Evolutionary conservation across 495 filamentous ascomycete species (phyloP).

Genomic region (Penicillium psychrofluorescens): DNA sequence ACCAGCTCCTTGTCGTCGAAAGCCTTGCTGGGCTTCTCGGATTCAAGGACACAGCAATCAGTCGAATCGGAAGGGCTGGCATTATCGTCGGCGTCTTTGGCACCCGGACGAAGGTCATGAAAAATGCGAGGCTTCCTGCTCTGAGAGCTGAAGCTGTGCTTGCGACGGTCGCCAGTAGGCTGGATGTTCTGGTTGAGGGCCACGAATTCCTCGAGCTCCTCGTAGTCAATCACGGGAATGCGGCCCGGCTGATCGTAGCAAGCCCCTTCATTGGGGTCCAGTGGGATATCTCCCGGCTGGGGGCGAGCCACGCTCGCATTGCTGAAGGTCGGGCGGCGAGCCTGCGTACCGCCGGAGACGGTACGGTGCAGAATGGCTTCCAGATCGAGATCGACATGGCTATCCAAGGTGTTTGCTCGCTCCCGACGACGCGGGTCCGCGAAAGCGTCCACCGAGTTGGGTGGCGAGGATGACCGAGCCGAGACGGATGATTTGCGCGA

Average conservation of each 20-base stretch:
- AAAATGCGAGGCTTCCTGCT: constrained; percentile 49
- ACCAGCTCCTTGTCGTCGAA: constrained; percentile 27
- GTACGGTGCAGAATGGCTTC: constrained; percentile 64
- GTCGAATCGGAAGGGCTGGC: constrained; percentile 26
- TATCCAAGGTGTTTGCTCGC: constrained; percentile 56
- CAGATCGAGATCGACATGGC: constrained; percentile 47
- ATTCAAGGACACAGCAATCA: constrained; percentile 10
- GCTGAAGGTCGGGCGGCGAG: constrained; percentile 53
- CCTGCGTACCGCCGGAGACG: constrained; percentile 59
- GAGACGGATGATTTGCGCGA: constrained; percentile 50
- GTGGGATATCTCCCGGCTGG: constrained; percentile 36
- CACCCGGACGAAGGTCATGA: constrained; percentile 49
- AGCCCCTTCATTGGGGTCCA: constrained; percentile 63
- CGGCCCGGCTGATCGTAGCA: constrained; percentile 56
- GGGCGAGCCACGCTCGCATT: constrained; percentile 47
- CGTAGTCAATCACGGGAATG: constrained; percentile 69
- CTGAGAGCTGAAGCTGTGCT: constrained; percentile 47
- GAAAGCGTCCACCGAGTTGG: constrained; percentile 97
- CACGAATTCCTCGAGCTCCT: constrained; percentile 81
- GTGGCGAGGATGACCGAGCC: constrained; percentile 71
- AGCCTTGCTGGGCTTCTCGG: constrained; percentile 15
- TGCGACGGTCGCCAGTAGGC: constrained; percentile 29
- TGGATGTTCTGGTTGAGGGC: constrained; percentile 47
- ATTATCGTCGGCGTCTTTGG: constrained; percentile 18
- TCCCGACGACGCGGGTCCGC: constrained; percentile 68